A percentile compares a stretch with the other conserved stretches of the same genome.
phyloP scores from a whole-genome alignment of 1,284 basidiomycete species.

The Flammula alnicola region DNA sequence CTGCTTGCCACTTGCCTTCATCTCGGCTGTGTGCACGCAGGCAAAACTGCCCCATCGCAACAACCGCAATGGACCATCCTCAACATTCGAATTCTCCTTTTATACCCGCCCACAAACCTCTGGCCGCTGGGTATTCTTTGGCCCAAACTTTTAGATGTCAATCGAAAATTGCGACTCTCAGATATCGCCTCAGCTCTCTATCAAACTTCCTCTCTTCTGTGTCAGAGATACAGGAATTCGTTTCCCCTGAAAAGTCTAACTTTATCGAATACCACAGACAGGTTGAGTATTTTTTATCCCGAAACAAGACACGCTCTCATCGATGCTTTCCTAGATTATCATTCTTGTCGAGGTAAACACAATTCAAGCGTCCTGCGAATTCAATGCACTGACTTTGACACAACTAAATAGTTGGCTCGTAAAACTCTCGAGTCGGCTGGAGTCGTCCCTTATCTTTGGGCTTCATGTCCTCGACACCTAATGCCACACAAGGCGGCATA shows the following conservation, averaged over 20 bases:
- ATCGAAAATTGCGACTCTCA: slow-evolving; percentile 24
- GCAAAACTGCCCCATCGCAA: slow-evolving; percentile 11
- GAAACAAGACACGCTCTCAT: slow-evolving; percentile 1
- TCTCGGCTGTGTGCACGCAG: slow-evolving; percentile 16
- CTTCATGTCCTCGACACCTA: slow-evolving; percentile 23
- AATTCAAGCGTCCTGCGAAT: not conserved
- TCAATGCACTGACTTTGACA: not conserved
- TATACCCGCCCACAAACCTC: slow-evolving; percentile 5
- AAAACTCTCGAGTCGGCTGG: slow-evolving; percentile 26
- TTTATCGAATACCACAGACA: slow-evolving; percentile 19
- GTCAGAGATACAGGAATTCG: slow-evolving; percentile 18
- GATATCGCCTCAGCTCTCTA: slow-evolving; percentile 23
- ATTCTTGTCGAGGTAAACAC: slow-evolving; percentile 24
- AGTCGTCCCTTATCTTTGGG: slow-evolving; percentile 24
- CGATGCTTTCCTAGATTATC: slow-evolving; percentile 20
- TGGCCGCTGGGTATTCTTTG: slow-evolving; percentile 13
- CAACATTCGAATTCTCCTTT: slow-evolving; percentile 10
- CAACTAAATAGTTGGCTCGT: slow-evolving; percentile 21
- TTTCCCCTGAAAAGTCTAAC: slow-evolving; percentile 2
- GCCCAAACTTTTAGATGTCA: slow-evolving; percentile 16
- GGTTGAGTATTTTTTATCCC: slow-evolving; percentile 14
- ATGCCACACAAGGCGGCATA: slow-evolving; percentile 24
- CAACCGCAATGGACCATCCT: slow-evolving; percentile 15
- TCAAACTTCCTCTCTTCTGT: slow-evolving; percentile 20
- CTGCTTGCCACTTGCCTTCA: slow-evolving; percentile 27